Evolutionary conservation across 2,329 filamentous ascomycete genomes (phyloP), one percentile per base, ranked within the genome.

Genomic region (Herpomyces periplanetae): DNA sequence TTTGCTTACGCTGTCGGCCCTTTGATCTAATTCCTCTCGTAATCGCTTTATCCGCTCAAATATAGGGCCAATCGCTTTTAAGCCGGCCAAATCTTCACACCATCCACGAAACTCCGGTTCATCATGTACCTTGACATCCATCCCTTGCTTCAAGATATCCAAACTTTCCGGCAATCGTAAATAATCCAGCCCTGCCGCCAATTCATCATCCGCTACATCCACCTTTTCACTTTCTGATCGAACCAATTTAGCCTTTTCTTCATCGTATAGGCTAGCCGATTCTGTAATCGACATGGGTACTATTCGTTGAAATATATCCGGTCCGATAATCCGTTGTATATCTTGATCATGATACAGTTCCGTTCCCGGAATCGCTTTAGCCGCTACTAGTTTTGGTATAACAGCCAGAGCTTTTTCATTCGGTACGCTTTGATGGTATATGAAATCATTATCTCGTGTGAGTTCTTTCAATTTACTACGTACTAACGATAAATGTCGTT

Each of bases 341-440:
- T 96, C 80, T 38, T 91, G 80, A 2, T 75, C 75, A 22, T 84
- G 71, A 32, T 96, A 96, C 1, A 96, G 46, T 34, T 96, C 84
- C 34, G 66, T 85, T 12, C 96, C 75, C 0, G 80, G 75, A 25
- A 96, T 91, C 3, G 80, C 71, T 37, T 96, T 96, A 4, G 80
- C 73, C 2, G 80, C 84, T 3, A 75, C 71, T 8, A 91, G 48
- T 36, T 91, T 96, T 3, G 71, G 52, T 18, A 96, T 71, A 1
- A 62, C 51, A 1, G 66, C 44, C 6, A 96, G 43, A 11, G 61
- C 62, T 3, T 71, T 65, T 36, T 88, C 71, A 5, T 61, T 59
- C 0, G 80, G 75, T 2, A 96, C 61, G 2, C 57, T 60, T 29
- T 91, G 69, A 34, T 96, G 80, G 33, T 96, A 96, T 34, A 96